These are phyloP conservation scores for Moricandia moricandioides DNA, from an alignment of 345 rosid species.

Conservation along the genomic window DNA sequence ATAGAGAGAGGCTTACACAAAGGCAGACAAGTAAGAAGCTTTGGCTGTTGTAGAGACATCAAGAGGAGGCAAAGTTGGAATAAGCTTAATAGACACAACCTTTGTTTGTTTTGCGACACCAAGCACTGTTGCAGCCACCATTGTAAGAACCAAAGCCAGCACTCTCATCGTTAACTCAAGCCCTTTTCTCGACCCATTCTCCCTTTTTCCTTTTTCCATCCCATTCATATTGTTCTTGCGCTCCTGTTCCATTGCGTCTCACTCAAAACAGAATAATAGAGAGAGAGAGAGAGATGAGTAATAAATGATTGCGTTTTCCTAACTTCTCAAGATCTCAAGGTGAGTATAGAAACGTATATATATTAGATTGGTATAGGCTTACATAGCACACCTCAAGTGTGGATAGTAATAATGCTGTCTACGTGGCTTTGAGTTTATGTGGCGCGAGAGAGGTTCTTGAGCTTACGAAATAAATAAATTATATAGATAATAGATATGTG, in stretches of 20 bases:
- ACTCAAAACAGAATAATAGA: not conserved
- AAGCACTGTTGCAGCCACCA: constrained; percentile 47
- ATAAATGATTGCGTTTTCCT: not conserved
- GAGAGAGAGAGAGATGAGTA: not conserved
- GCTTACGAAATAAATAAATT: not conserved
- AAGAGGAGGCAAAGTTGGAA: constrained; percentile 50
- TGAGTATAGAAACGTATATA: constrained; percentile 11
- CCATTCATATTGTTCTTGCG: constrained; percentile 22
- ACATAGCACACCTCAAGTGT: not conserved
- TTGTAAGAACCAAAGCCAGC: constrained; percentile 48
- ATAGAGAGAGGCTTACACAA: constrained; percentile 47
- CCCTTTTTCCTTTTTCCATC: constrained; percentile 20
- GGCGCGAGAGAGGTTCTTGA: not conserved
- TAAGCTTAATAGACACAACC: constrained; percentile 41
- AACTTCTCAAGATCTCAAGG: not conserved
- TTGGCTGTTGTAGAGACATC: constrained; percentile 50
- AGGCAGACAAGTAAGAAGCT: constrained; percentile 59
- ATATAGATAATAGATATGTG: not conserved
- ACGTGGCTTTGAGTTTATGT: constrained; percentile 15
- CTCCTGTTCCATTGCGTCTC: constrained; percentile 17
- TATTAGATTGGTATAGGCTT: not conserved
- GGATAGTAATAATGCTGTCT: not conserved
- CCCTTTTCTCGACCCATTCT: constrained; percentile 10
- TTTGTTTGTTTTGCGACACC: constrained; percentile 54
- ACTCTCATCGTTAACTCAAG: constrained; percentile 44